Evolutionary conservation across 208 protist genomes (phyloP).

Genomic region (Leishmania major): DNA sequence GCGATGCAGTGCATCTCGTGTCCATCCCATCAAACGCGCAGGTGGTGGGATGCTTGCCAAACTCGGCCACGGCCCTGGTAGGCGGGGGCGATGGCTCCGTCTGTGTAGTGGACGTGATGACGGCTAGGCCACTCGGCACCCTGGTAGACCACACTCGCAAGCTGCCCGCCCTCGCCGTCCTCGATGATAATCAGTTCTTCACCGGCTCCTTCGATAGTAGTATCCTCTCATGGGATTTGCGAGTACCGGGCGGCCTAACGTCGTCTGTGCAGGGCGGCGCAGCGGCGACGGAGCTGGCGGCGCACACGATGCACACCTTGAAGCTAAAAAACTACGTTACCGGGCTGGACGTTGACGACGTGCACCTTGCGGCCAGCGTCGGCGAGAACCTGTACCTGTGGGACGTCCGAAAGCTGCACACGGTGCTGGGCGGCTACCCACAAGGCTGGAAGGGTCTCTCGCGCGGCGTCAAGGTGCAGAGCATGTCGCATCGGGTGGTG

Average conservation of each 20-base stretch:
- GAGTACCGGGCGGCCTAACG: constrained; percentile 47
- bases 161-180: constrained; percentile 74
- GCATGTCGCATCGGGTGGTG: constrained; percentile 50
- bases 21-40: constrained; percentile 68
- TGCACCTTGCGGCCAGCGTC: constrained; percentile 75
- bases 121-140: constrained; percentile 25
- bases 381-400: constrained; percentile 86
- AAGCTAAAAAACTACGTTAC: constrained; percentile 86
- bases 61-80: constrained; percentile 48
- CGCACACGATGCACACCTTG: constrained; percentile 66
- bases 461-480: constrained; percentile 69
- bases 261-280: constrained; percentile 26
- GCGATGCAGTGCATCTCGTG: constrained; percentile 42
- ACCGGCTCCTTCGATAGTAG: constrained; percentile 80
- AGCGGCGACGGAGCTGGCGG: constrained; percentile 23
- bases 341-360: constrained; percentile 74
- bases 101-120: constrained; percentile 54
- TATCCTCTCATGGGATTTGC: constrained; percentile 84
- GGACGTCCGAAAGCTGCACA: constrained; percentile 78
- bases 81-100: constrained; percentile 80
- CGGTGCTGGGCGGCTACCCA: constrained; percentile 74
- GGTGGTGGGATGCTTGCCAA: constrained; percentile 66
- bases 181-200: constrained; percentile 78
- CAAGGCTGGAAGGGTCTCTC: constrained; percentile 84
- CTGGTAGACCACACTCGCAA: constrained; percentile 73